Percentiles rank a stretch among this genome's conserved stretches.
These are phyloP conservation scores for Echria macrotheca DNA, from an alignment of 495 filamentous ascomycete genomes.

Conservation along the genomic window DNA sequence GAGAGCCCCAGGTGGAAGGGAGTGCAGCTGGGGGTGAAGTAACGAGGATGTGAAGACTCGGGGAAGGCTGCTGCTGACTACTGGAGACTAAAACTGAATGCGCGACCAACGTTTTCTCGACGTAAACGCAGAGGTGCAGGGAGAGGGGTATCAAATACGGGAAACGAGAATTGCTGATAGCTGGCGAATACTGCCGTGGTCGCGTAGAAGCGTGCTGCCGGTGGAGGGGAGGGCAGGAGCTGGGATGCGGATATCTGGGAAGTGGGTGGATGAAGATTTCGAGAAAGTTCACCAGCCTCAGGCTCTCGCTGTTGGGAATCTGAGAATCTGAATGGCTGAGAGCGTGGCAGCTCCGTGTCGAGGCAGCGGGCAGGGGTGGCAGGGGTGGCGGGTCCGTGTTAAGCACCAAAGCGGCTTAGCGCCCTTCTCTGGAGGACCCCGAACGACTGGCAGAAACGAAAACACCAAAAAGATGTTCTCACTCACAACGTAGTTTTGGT, in stretches of 20 bases:
- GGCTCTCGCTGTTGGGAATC: slow-evolving; percentile 6
- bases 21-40: neutral
- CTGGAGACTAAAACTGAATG: slow-evolving; percentile 16
- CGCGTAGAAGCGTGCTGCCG: neutral
- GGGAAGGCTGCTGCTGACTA: neutral
- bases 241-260: slow-evolving; percentile 1
- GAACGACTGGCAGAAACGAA: neutral
- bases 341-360: slow-evolving; percentile 4
- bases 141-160: slow-evolving; percentile 22
- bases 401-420: neutral
- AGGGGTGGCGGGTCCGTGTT: neutral
- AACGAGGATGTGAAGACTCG: slow-evolving; percentile 1
- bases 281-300: slow-evolving; percentile 11
- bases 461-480: too few species aligned
- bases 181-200: slow-evolving; percentile 11
- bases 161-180: slow-evolving; percentile 5
- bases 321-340: slow-evolving; percentile 4
- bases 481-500: too few species aligned
- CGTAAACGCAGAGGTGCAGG: slow-evolving; percentile 11
- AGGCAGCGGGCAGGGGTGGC: neutral
- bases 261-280: slow-evolving; percentile 11
- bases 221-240: neutral
- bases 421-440: neutral
- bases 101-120: slow-evolving; percentile 14
- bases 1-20: neutral